phyloP scores from a whole-genome alignment of 73 alveolate species.

The Diophrys appendiculata region DNA sequence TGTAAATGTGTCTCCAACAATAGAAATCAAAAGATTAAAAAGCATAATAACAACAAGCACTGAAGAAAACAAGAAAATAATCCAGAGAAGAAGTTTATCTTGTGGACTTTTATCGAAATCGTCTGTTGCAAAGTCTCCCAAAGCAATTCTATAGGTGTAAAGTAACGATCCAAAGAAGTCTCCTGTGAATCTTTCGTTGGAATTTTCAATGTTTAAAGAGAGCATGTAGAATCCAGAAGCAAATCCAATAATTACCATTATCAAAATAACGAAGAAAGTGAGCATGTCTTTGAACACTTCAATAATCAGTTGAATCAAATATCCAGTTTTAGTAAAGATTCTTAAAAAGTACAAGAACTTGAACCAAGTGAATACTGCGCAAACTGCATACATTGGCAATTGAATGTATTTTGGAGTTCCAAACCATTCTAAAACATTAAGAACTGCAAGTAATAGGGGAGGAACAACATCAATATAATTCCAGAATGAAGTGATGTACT shows the following conservation, averaged over 20 bases:
- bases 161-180: constrained; percentile 19
- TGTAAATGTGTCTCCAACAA: constrained; percentile 35
- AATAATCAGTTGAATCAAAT: constrained; percentile 12
- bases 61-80: constrained; percentile 20
- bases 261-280: too few species aligned
- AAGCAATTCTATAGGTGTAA: constrained; percentile 29
- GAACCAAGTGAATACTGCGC: constrained; percentile 27
- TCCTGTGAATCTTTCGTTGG: neutral
- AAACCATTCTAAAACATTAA: neutral
- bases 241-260: too few species aligned
- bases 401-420: neutral
- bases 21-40: constrained; percentile 42
- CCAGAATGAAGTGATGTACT: constrained; percentile 38
- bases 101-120: constrained; percentile 25
- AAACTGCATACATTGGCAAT: constrained; percentile 1
- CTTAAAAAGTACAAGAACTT: constrained; percentile 36
- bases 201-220: neutral
- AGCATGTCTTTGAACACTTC: too few species aligned
- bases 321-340: constrained; percentile 19
- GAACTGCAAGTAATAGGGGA: constrained; percentile 10
- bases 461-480: constrained; percentile 42
- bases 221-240: constrained; percentile 27
- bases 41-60: constrained; percentile 37
- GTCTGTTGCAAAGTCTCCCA: constrained; percentile 45
- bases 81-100: constrained; percentile 27